A percentile compares a stretch with the other conserved stretches of the same genome.
These are phyloP conservation scores for Schoenoplectus tabernaemontani DNA, from an alignment of 202 grass and related monocot genomes.

Conservation along the genomic window DNA sequence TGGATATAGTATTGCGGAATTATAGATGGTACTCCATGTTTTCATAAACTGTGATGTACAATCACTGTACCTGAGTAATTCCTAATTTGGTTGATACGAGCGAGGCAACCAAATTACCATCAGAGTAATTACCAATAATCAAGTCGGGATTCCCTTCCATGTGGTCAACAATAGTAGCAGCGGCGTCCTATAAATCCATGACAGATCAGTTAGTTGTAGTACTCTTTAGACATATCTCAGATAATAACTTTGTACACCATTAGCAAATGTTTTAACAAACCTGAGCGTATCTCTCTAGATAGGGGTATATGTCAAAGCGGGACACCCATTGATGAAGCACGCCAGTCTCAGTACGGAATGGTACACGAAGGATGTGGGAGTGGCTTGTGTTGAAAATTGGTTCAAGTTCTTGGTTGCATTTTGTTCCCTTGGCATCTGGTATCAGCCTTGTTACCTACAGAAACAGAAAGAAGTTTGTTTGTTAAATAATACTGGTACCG, in stretches of 20 bases:
- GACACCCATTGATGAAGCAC: slow-evolving; percentile 79
- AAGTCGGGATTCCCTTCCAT: slow-evolving; percentile 88
- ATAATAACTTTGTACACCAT: not conserved
- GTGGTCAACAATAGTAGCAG: slow-evolving; percentile 57
- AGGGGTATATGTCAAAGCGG: slow-evolving; percentile 87
- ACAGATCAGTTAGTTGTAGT: not conserved
- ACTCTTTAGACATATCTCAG: not conserved
- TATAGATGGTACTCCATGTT: not conserved
- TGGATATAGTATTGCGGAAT: not conserved
- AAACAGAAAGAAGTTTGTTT: not conserved
- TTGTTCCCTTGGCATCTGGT: slow-evolving; percentile 83
- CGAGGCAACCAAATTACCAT: slow-evolving; percentile 90
- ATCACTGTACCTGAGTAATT: slow-evolving; percentile 52
- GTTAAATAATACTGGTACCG: not conserved
- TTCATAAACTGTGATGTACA: not conserved
- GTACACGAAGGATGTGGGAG: slow-evolving; percentile 73
- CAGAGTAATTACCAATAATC: slow-evolving; percentile 93
- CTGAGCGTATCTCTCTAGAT: slow-evolving; percentile 96
- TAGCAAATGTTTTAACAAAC: slow-evolving; percentile 28
- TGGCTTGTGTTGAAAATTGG: slow-evolving; percentile 57
- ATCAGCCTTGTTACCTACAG: slow-evolving; percentile 82
- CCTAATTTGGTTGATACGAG: slow-evolving; percentile 81
- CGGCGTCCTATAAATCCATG: slow-evolving; percentile 44
- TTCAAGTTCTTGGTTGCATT: slow-evolving; percentile 90
- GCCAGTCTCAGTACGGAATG: slow-evolving; percentile 63